These are phyloP conservation scores for Colletotrichum gigasporum DNA, from an alignment of 2,329 filamentous ascomycete species.

Conservation along the genomic window DNA sequence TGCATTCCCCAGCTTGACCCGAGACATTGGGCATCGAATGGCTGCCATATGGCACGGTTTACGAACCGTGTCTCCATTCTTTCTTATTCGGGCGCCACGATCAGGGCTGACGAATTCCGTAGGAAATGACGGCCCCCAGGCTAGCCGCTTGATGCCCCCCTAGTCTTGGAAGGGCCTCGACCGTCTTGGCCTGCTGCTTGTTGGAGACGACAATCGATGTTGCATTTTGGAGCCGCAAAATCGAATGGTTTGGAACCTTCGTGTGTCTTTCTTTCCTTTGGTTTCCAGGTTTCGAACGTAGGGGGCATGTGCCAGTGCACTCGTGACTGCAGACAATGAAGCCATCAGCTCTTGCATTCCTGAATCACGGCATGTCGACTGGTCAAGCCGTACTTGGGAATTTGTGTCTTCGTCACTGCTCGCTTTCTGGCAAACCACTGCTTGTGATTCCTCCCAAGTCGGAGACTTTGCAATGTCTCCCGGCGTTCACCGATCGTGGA, in stretches of 20 bases:
- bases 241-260: too few species aligned
- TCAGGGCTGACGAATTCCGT: slow-evolving; percentile 13
- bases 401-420: not conserved
- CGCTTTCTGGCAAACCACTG: not conserved
- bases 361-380: too few species aligned
- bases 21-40: not conserved
- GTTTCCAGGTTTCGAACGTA: not conserved
- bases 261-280: not conserved
- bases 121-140: not conserved
- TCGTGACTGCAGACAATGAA: too few species aligned
- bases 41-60: not conserved
- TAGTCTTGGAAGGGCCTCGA: not conserved
- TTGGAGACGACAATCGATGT: not conserved
- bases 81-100: not conserved
- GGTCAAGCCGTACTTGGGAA: too few species aligned
- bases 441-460: not conserved
- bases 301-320: too few species aligned
- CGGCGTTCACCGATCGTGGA: not conserved
- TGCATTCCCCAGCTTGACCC: not conserved
- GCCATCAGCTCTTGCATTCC: too few species aligned
- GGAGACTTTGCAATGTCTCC: not conserved
- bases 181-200: not conserved
- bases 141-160: not conserved
- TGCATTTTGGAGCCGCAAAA: too few species aligned
- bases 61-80: not conserved